phyloP scores from a whole-genome alignment of 345 rosid species.

The Aegle marmelos region DNA sequence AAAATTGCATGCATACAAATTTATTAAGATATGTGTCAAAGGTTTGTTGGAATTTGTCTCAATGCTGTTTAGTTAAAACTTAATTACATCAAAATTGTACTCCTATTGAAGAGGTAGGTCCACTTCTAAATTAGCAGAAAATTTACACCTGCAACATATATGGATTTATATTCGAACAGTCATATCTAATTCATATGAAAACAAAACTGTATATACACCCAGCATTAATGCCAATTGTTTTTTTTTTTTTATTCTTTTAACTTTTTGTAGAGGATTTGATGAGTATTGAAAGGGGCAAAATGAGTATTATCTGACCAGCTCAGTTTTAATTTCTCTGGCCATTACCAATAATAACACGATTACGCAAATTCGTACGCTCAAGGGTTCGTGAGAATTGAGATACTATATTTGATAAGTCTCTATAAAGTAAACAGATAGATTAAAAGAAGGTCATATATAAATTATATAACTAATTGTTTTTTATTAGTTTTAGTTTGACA shows the following conservation, averaged over 20 bases:
- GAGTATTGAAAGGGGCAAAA: background rate
- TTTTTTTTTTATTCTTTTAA: too few relatives aligned
- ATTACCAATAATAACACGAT: background rate
- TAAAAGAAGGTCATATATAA: background rate
- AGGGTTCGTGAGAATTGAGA: background rate
- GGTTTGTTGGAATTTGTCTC: too few relatives aligned
- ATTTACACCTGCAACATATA: too few relatives aligned
- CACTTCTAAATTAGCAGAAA: too few relatives aligned
- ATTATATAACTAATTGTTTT: too few relatives aligned
- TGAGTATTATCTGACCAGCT: constrained; percentile 6
- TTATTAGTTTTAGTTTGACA: constrained; percentile 3
- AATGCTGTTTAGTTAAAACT: too few relatives aligned
- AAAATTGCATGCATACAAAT: too few relatives aligned
- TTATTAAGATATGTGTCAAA: too few relatives aligned
- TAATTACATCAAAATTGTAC: too few relatives aligned
- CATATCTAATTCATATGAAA: background rate
- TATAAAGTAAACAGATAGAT: background rate
- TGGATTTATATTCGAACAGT: too few relatives aligned
- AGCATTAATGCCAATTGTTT: background rate
- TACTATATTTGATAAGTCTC: background rate
- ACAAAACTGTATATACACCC: background rate
- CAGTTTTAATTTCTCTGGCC: background rate
- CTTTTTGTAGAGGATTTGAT: background rate
- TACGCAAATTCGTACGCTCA: background rate
- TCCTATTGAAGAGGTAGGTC: too few relatives aligned